Conservation (phyloP, 495 filamentous ascomycete genomes). For the Oleoguttula mirabilis region DNA sequence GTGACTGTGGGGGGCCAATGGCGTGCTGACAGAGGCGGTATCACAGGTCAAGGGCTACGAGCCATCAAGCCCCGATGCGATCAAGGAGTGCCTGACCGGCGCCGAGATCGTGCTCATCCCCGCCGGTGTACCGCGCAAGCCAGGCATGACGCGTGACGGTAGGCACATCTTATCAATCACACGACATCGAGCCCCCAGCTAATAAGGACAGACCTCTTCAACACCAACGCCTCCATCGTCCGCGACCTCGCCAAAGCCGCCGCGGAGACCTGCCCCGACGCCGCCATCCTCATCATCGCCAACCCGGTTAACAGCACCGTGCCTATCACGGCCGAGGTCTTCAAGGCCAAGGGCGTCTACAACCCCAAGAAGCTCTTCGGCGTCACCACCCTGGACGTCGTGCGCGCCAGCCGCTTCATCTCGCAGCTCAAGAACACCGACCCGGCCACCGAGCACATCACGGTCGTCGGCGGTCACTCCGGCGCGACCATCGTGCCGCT, state of each 20-base stretch:
- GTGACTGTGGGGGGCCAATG: too few species aligned
- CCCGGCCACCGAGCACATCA: constrained; percentile 83
- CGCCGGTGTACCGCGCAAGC: constrained; percentile 96
- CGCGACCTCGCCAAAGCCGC: constrained; percentile 94
- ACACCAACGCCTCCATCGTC: constrained; percentile 99
- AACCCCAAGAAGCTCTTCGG: constrained; percentile 98
- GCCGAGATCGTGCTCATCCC: constrained; percentile 93
- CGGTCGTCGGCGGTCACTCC: constrained; percentile 92
- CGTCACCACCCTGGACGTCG: constrained; percentile 97
- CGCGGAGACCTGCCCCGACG: constrained; percentile 77
- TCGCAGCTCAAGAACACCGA: constrained; percentile 81
- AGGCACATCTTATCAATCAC: constrained; percentile 10
- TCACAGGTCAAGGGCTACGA: constrained; percentile 80
- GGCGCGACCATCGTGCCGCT: constrained; percentile 97
- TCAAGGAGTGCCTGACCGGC: constrained; percentile 66
- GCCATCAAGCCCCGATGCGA: constrained; percentile 52
- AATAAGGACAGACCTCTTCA: constrained; percentile 91
- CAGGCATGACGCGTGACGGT: constrained; percentile 97
- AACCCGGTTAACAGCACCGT: constrained; percentile 99
- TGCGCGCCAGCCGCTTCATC: constrained; percentile 95
- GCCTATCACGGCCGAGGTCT: constrained; percentile 91
- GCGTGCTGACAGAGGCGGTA: constrained; percentile 1
- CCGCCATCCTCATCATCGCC: constrained; percentile 92
- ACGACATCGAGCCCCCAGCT: too few species aligned
- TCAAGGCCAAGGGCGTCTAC: constrained; percentile 87